Evolutionary conservation across 495 filamentous ascomycete genomes (phyloP).

Genomic region (Glarea lozoyensis): DNA sequence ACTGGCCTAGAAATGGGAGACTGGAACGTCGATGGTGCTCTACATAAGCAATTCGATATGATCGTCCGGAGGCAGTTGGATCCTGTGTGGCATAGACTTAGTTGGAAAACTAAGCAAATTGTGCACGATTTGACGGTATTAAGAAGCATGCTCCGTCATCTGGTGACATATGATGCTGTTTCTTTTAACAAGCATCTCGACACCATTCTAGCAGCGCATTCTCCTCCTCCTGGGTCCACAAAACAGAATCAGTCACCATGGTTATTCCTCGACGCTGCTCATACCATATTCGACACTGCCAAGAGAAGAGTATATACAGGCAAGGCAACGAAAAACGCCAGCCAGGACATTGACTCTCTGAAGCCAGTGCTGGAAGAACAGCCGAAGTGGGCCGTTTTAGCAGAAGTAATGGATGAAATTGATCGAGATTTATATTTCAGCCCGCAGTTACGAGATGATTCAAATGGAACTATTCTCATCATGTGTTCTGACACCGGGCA

Average conservation of each 20-base stretch:
- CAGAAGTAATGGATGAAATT: conserved; percentile 86
- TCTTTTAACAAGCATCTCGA: conserved; percentile 90
- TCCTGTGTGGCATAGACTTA: conserved; percentile 94
- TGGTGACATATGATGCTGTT: conserved; percentile 84
- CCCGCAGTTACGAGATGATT: conserved; percentile 64
- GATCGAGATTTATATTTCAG: conserved; percentile 86
- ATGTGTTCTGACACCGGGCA: conserved; percentile 91
- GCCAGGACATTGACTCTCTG: conserved; percentile 50
- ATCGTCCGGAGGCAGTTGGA: conserved; percentile 85
- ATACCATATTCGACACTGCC: conserved; percentile 87
- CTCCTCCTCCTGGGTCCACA: conserved; percentile 79
- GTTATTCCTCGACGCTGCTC: conserved; percentile 92
- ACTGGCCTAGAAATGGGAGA: conserved; percentile 90
- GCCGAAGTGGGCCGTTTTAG: conserved; percentile 84
- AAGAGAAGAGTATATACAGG: conserved; percentile 84
- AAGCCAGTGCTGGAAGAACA: conserved; percentile 86
- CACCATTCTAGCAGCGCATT: conserved; percentile 83
- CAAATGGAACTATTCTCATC: conserved; percentile 81
- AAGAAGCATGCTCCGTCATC: conserved; percentile 72
- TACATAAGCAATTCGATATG: conserved; percentile 87
- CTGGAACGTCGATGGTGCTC: conserved; percentile 92
- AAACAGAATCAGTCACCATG: conserved; percentile 87
- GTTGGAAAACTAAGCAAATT: conserved; percentile 89
- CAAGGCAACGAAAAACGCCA: conserved; percentile 27
- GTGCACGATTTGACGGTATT: conserved; percentile 81